Evolutionary conservation across 495 filamentous ascomycete genomes (phyloP), one percentile per base, ranked within the genome.

Genomic region (Hyaloscypha finlandica): DNA sequence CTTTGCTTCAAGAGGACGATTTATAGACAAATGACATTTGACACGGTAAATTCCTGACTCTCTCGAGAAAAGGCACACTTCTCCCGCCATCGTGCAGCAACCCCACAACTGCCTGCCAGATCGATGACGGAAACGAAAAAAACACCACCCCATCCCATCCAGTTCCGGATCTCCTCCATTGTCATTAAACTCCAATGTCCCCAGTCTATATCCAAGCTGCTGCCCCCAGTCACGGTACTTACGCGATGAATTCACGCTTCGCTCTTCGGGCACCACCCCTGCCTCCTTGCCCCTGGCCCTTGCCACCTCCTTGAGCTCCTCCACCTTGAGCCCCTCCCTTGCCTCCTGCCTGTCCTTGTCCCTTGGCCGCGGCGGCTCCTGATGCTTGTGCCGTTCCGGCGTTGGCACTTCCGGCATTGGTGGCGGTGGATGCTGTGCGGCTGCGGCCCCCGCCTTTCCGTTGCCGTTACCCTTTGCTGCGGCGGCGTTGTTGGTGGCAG

Each of bases 191-290:
- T 22, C 59, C 63, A 3, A 51, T 58, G 25, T 48, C 20, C 48
- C 52, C 39, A 35, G 12, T 48, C 54, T 65, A 32, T 57, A 65
- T 59, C 63, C 37, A 39, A 19, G 33, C n/a, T 16, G 4, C 63
- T 39, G 11, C 52, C 42, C 42, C 51, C 29, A 20, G 11, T 20
- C 8, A 12, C 12, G 22, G 1, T 31, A 30, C 65, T 67, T 69
- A 73, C 32, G 62, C 70, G 52, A 73, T 73, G 70, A 70, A 73
- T 32, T 67, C 29, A 2, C 70, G 67, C 19, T 54, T 54, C 25
- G 45, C 60, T 63, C 65, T 61, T 48, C 69, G 61, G 51, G 20
- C 48, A 12, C 59, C 33, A 25, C 14, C 57, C 63, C 54, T 67
- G 32, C 29, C 67, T n/a, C n/a, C n/a, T n/a, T n/a, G n/a, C n/a